Evolutionary conservation across 2,329 filamentous ascomycete species (phyloP), one percentile per base, ranked within the genome.

Genomic region (Stachybotrys echinatus): DNA sequence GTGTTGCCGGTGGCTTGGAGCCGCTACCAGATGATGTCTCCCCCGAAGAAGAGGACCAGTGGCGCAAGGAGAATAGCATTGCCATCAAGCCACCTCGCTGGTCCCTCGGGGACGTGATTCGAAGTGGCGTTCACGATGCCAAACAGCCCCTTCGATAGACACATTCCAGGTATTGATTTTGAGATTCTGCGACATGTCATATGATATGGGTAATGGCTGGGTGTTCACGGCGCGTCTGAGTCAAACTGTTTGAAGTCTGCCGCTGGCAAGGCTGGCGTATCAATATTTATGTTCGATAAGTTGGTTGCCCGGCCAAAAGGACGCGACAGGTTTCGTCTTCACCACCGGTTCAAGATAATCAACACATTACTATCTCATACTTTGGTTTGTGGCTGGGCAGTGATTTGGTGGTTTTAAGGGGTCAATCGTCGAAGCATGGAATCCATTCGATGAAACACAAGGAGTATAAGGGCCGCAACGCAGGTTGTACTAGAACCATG

Each of bases 1-100:
- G 94, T 58, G 83, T 96, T 61, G 92, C 94, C 12, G 94, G 94
- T 56, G 94, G 94, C 50, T 83, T 88, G 37, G 81, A 89, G 46
- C 85, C 88, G 8, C 76, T 92, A 3, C 84, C 85, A 4, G 86
- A 88, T 34, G 87, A 83, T 17, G 76, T 89, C 38, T 79, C 81
- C 0, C 77, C 83, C 10, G 84, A 92, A 63, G 84, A 86, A 65
- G 88, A 95, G 68, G 74, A 79, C 54, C 82, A 88, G 60, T 83
- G 83, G 77, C 74, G 79, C 50, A 77, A 76, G 60, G 75, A 76
- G 49, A 81, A 79, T 45, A 80, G 81, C 39, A 68, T 92, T 18
- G 83, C 94, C 49, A 76, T 95, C 58, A 73, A 75, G 57, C 81
- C 89, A 49, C 92, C 92, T 12, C 77, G 92, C 58, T 96, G 92